Evolutionary conservation across 2,329 filamentous ascomycete species (phyloP), one percentile per base, ranked within the genome.

Genomic region (Emmonsiellopsis sp.): DNA sequence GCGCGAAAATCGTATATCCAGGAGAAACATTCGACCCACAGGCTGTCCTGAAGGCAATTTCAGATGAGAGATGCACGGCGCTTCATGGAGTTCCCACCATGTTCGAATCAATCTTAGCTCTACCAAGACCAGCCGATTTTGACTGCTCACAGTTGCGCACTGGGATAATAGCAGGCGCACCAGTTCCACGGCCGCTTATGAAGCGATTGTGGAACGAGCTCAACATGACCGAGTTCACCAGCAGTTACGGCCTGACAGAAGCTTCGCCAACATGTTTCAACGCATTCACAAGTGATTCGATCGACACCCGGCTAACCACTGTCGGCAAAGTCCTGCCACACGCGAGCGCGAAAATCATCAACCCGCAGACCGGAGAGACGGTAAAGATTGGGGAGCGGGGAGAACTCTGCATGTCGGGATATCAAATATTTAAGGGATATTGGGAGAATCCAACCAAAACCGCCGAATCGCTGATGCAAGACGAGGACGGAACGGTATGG

Each of bases 11-110:
- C 50, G 82, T 92, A 8, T 89, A 89, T 63, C 87, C 88, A 0
- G 79, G 80, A 58, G 85, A 89, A 62, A 81, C 84, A 0, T 92
- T 92, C 63, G 84, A 89, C 61, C 77, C 85, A 1, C 68, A 72
- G 4, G 81, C 85, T 0, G 85, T 84, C 1, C 75, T 91, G 35
- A 75, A 75, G 43, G 84, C 85, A 52, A 81, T 92, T 40, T 77
- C 79, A 1, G 77, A 84, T 51, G 84, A 87, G 64, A 72, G 75
- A 45, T 86, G 84, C 66, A 92, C 88, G 0, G 87, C 85, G 0
- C 75, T 92, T 0, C 87, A 91, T 64, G 88, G 88, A 35, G 88
- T 92, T 0, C 88, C 88, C 0, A 87, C 88, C 54, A 92, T 92
- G 88, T 89, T 90, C 67, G 86, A 89, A 64, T 83, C 83, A 0